Percentiles rank a stretch among this genome's conserved stretches.
These are phyloP conservation scores for Diversispora epigaea DNA, from an alignment of 192 early-diverging fungal species.

Conservation along the genomic window DNA sequence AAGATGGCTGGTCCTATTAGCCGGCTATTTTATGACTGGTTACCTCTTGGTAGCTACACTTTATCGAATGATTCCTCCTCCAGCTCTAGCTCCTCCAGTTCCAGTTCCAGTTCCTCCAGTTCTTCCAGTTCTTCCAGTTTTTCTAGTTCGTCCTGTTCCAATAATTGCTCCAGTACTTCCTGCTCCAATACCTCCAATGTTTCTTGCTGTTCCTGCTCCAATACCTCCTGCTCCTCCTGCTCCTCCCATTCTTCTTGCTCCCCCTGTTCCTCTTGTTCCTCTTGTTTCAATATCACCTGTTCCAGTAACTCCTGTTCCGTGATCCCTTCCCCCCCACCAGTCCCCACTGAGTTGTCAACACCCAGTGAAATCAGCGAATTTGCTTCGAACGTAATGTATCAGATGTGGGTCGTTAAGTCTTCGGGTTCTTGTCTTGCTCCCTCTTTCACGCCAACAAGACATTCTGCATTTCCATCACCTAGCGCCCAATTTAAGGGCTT, in stretches of 20 bases:
- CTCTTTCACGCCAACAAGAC: background rate
- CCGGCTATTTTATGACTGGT: background rate
- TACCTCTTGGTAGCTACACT: background rate
- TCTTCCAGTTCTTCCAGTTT: no score
- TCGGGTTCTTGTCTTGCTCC: background rate
- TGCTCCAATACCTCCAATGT: background rate
- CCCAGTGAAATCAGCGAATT: background rate
- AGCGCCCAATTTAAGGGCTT: slow-evolving; percentile 2
- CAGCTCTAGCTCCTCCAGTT: background rate
- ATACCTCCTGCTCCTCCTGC: background rate
- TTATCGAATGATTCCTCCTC: background rate
- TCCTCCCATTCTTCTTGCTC: background rate
- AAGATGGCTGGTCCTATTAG: slow-evolving; percentile 1
- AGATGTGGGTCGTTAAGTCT: background rate
- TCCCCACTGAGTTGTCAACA: background rate
- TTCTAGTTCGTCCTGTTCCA: no score
- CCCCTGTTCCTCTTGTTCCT: background rate
- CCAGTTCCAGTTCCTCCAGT: no score
- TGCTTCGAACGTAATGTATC: slow-evolving; percentile 2
- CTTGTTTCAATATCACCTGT: background rate
- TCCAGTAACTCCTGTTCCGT: background rate
- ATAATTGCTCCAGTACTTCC: no score
- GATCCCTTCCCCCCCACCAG: background rate
- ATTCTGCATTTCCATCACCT: background rate
- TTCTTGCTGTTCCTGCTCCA: background rate